Base-by-base conservation (phyloP, 1,284 basidiomycete genomes). In the Sanguinoderma infundibulare region DNA sequence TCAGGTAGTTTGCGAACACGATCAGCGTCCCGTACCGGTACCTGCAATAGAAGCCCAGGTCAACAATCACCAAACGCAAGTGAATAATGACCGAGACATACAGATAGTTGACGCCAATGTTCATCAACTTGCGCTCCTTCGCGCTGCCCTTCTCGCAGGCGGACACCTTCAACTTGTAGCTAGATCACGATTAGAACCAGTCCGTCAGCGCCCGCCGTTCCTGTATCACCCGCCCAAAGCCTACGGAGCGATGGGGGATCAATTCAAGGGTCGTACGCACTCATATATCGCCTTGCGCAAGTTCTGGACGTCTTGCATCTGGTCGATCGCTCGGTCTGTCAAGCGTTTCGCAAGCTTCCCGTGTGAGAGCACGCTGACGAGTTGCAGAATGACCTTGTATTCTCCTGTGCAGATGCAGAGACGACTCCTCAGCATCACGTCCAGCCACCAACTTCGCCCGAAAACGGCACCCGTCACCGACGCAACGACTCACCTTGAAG, bases 381-480 rank as follows among this genome's bases (percentile, higher is more conserved):
- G 89, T 70, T 98, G 95, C 46, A 99, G 78, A 62, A 99, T 98
- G 2, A 90, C 94, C 78, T 98, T 98, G 81, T 98, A 99, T 73
- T 99, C 97, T 53, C 97, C 97, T 91, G 65, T 9, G 57, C n/a
- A 57, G 24, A 5, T 6, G n/a, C 14, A 7, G 2, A 1, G 12
- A 46, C 2, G 42, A n/a, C 20, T n/a, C 1, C 7, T 53, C 52
- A 63, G 57, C 32, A 14, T 3, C 30, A 7, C 4, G 14, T 51
- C 20, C n/a, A 57, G 7, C 22, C 40, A 47, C 35, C 35, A 35
- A 2, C 14, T 55, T 26, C 5, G 12, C 7, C 34, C 34, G 34
- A 35, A 26, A n/a, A n/a, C n/a, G n/a, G n/a, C 36, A 9, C 26
- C 40, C 14, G 24, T 15, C 14, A 54, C 5, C 24, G 14, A 22